Evolutionary conservation across 345 rosid genomes (phyloP).

Genomic region (Litchi chinensis): DNA sequence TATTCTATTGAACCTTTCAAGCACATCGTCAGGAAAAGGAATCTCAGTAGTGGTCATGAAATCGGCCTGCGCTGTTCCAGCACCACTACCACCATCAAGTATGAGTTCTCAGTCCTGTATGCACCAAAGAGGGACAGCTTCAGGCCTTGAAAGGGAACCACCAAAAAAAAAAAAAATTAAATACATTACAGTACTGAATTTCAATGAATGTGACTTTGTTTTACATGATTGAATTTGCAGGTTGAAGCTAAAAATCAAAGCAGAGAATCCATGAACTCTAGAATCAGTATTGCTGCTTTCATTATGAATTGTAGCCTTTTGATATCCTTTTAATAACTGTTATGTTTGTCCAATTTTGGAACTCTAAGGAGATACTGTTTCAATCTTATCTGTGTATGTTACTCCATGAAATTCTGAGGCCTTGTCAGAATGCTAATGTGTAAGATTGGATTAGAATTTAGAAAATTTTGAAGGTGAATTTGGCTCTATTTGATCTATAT

Average conservation of each 20-base stretch:
- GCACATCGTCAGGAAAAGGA: slow-evolving; percentile 23
- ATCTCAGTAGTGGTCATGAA: slow-evolving; percentile 27
- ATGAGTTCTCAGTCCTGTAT: slow-evolving; percentile 32
- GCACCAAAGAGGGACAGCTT: slow-evolving; percentile 10
- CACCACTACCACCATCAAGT: neutral
- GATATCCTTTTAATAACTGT: neutral
- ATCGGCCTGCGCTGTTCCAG: slow-evolving; percentile 32
- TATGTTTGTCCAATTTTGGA: neutral
- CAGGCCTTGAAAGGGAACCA: slow-evolving; percentile 9
- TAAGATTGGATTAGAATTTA: neutral
- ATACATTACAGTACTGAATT: neutral
- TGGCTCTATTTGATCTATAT: neutral
- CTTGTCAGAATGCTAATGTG: neutral
- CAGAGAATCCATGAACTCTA: neutral
- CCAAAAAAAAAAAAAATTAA: neutral
- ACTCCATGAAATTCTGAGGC: too few species aligned
- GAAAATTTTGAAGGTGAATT: neutral
- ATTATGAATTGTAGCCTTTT: neutral
- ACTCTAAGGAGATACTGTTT: neutral
- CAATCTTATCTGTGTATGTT: neutral
- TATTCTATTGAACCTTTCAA: slow-evolving; percentile 37
- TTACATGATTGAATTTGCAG: neutral
- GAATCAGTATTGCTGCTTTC: neutral
- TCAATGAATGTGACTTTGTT: neutral
- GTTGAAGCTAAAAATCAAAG: neutral